These are phyloP conservation scores for Pseudofabraea citricarpa DNA, from an alignment of 2,329 filamentous ascomycete genomes.

Conservation along the genomic window DNA sequence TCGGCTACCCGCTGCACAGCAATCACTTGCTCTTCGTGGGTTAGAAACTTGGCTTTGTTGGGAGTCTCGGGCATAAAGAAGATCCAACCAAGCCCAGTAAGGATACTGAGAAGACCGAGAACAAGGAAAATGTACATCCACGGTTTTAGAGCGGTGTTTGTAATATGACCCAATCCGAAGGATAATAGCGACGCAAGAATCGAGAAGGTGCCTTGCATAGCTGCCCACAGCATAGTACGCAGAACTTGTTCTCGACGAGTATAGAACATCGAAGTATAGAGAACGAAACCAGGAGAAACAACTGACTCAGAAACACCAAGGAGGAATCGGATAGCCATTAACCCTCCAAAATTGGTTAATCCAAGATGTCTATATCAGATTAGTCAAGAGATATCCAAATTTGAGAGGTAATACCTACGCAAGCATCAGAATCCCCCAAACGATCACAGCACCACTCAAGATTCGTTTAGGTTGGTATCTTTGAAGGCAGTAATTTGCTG, in stretches of 20 bases:
- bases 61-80: conserved; percentile 68
- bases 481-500: background rate
- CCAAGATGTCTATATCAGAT: conserved; percentile 12
- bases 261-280: conserved; percentile 29
- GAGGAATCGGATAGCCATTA: conserved; percentile 24
- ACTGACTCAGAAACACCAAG: conserved; percentile 27
- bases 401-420: background rate
- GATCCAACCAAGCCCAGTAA: conserved; percentile 38
- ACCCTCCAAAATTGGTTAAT: conserved; percentile 16
- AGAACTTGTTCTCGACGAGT: conserved; percentile 25
- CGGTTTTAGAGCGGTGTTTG: conserved; percentile 30
- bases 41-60: conserved; percentile 66
- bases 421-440: conserved; percentile 1
- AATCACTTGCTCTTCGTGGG: conserved; percentile 43
- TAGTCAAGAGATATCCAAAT: background rate
- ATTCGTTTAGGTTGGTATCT: background rate
- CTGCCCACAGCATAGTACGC: conserved; percentile 9
- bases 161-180: conserved; percentile 38
- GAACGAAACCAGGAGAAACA: conserved; percentile 29
- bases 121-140: conserved; percentile 45
- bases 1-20: conserved; percentile 27
- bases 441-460: background rate
- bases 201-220: background rate
- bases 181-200: background rate
- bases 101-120: conserved; percentile 40